Base-by-base conservation (phyloP, 257 asterid genomes). In the Linderniella brevidens region DNA sequence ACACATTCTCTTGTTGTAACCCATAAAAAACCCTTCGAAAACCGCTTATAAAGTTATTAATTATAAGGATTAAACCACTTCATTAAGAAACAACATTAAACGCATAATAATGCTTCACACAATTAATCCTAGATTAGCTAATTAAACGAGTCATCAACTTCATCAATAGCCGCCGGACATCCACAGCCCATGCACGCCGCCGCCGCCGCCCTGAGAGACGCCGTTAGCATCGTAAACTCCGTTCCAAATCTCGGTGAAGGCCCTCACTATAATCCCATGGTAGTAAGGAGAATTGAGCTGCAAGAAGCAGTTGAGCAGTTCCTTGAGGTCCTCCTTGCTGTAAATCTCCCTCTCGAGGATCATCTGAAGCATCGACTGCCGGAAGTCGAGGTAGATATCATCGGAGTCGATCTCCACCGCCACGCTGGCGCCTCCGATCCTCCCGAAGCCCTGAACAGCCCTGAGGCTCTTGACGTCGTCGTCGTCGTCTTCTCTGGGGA, bases 351-450 rank as follows among this genome's bases (percentile, higher is more conserved):
- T 79, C 68, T 82, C 94, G 37, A 86, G 63, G 9, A 82, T 82
- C 97, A 86, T 86, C 69, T 86, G 94, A 55, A 86, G 72, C 97
- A 86, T 86, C 13, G 97, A 86, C 32, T 76, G 85, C 14, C 86
- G 85, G 64, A 86, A 86, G 14, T 86, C 97, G 0, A 71, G 67
- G 17, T 86, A 86, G 0, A 93, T 94, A 57, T 86, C 94, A 50
- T 82, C 87, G 44, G 96, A 79, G 0, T 82, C 92, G n/a, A 82
- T 78, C 78, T 81, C 92, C 52, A 77, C 82, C 0, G 95, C 93
- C 37, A 80, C 80, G 55, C 92, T 75, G 48, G 75, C 71, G 2
- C 92, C 78, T 11, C 80, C 88, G 47, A 85, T 64, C 14, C 57
- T 64, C 0, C 93, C 93, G 52, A 76, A 81, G 1, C 93, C 93